Base-by-base conservation (phyloP, 768 basidiomycete species). In the Mycena floridula region DNA sequence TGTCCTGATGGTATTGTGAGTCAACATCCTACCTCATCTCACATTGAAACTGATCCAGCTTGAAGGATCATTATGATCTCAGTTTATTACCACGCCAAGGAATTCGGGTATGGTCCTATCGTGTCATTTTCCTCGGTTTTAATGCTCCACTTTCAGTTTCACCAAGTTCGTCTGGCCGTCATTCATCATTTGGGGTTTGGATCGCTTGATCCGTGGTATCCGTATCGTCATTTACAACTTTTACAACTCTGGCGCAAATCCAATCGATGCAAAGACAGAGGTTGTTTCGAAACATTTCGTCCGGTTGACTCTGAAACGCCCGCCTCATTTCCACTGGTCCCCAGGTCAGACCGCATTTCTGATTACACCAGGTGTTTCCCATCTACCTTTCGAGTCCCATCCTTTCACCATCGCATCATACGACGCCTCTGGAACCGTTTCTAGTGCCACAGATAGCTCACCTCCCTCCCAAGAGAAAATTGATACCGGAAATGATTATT, bases 391-490 rank as follows among this genome's bases (percentile, higher is more conserved):
- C 40, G 74, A 76, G 53, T 57, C 69, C 0, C 74, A 77, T 53
- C 74, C 74, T 1, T 76, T 76, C 54, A 75, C 75, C 4, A 76
- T 76, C 47, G 64, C 69, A 75, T 57, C 42, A 50, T 52, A 39
- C 8, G 43, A 24, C 45, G 59, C 18, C 22, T 15, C 13, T 18
- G 13, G n/a, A 4, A 39, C n/a, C 21, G n/a, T 39, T 18, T n/a
- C 38, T 39, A 13, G n/a, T 4, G 22, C n/a, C 22, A 8, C n/a
- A 12, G 13, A 3, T 5, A 13, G n/a, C 9, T 5, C 13, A 22
- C 21, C 38, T 8, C 22, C 16, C 3, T 39, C 38, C 15, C 15
- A 39, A 21, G 38, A 18, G 21, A 23, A 39, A 22, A 13, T 39
- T 5, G 25, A 42, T 9, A 44, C 37, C 25, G 16, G 3, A 5